Evolutionary conservation across 257 asterid genomes (phyloP), one percentile per base, ranked within the genome.

Genomic region (Scutellaria galericulata): DNA sequence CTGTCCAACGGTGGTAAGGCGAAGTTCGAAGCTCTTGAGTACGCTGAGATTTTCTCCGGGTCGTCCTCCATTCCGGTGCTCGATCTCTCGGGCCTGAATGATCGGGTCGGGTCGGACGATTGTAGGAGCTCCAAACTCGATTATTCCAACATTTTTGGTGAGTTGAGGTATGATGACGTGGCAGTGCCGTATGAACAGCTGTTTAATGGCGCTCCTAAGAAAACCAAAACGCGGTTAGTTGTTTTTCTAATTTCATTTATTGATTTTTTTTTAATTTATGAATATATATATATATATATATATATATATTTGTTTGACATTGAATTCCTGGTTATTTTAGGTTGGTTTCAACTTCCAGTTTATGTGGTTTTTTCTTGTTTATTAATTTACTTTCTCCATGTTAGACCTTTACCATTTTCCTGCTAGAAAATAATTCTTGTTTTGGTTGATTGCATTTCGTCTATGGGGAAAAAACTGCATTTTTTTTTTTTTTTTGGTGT

Each of bases 31-130:
- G 83, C 75, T 62, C 86, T 72, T 56, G 97, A 89, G 57, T 91
- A 90, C 68, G 80, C 80, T 0, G 98, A 95, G 91, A 88, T 92
- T 70, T 95, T 95, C 75, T 67, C 87, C 42, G 88, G 82, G 1
- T 73, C 84, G 8, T 81, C 89, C 20, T 95, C 99, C 79, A 89
- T 92, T 79, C 98, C 98, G 70, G 88, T 89, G 68, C 89, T 95
- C 76, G 97, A 91, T 74, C 88, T 89, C 22, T 78, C 96, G 58
- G 77, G 71, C 5, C 70, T 91, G 45, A 87, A 80, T 22, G 85
- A 74, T 9, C 75, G 70, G 75, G 64, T 47, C 66, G 87, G 74
- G 50, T 60, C 83, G 35, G 77, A 42, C 14, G 94, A 73, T 18
- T 57, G 18, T 18, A 81, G 86, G 82, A 73, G 78, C 79, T 81